Base-by-base conservation (phyloP, 805 yeast species). In the Zygosaccharomyces bisporus region DNA sequence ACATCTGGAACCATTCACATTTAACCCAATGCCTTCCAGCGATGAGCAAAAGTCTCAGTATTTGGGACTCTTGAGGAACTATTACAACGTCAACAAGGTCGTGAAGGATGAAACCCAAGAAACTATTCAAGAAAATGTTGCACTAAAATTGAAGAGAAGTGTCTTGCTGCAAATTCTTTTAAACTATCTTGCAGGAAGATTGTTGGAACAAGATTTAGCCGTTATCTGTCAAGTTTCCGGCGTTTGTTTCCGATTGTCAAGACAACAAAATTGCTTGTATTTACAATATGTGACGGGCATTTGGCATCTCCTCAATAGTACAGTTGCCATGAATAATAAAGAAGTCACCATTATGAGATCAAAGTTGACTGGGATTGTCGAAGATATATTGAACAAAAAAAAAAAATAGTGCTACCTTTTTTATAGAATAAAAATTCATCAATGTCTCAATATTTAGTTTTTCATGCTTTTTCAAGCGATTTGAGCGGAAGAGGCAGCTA, bases 261-360 rank as follows among this genome's bases (percentile, higher is more conserved):
- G 50, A 31, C 52, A 45, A 21, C 56, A 52, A 38, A 50, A 52
- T n/a, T 38, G 60, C 45, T 44, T 46, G 4, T 32, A 44, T 4
- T 40, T 61, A 21, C 46, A 52, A 12, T 64, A 63, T 45, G 42
- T 61, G 2, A 41, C 55, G 7, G 68, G 67, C 4, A 36, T 61
- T 24, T 63, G 66, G 64, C 65, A 63, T 46, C 33, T 64, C 29
- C 54, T 55, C 45, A 64, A 63, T 41, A 51, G 64, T 38, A 63
- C 66, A 2, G 41, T 63, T 4, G 57, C 63, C 1, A 57, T 62
- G 64, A 53, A 58, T 17, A 46, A 49, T 12, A 61, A 60, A 41
- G 64, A 61, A 25, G 65, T 58, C 3, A 48, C 59, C 1, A 43
- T 57, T 14, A 55, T 60, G 5, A 56, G 50, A 24, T 57, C 58